Percentiles rank a stretch among this genome's conserved stretches.
Evolutionary conservation across 805 yeast genomes (phyloP).

Genomic region (Saturnispora gosingensis): DNA sequence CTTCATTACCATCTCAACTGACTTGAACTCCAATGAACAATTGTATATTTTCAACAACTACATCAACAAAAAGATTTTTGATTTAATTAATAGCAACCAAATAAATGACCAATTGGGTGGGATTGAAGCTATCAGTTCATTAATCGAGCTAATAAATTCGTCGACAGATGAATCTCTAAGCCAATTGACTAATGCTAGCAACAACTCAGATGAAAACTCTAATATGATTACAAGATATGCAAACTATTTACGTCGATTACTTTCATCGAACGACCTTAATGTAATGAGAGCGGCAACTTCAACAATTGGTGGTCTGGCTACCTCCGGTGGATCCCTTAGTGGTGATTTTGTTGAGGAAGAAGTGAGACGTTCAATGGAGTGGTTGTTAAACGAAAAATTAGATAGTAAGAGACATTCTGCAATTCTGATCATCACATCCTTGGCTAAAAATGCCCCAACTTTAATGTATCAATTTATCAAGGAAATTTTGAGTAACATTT

Average conservation of each 20-base stretch:
- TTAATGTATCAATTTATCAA: slow-evolving; percentile 68
- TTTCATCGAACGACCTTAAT: slow-evolving; percentile 72
- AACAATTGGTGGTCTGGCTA: slow-evolving; percentile 81
- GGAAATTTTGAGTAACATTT: slow-evolving; percentile 70
- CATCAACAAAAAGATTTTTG: slow-evolving; percentile 80
- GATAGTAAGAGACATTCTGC: slow-evolving; percentile 89
- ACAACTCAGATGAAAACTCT: slow-evolving; percentile 56
- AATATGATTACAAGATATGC: slow-evolving; percentile 85
- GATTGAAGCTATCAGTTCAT: slow-evolving; percentile 78
- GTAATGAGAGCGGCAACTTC: slow-evolving; percentile 83
- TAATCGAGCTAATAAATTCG: slow-evolving; percentile 77
- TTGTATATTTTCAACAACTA: slow-evolving; percentile 74
- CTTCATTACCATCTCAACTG: slow-evolving; percentile 66
- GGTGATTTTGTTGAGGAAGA: slow-evolving; percentile 91
- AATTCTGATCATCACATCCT: slow-evolving; percentile 66
- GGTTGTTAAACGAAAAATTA: slow-evolving; percentile 82
- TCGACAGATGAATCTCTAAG: slow-evolving; percentile 30
- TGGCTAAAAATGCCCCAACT: slow-evolving; percentile 84
- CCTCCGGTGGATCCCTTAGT: slow-evolving; percentile 81
- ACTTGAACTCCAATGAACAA: slow-evolving; percentile 65
- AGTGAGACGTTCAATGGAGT: slow-evolving; percentile 80
- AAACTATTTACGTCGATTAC: slow-evolving; percentile 72
- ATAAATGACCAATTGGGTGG: slow-evolving; percentile 76
- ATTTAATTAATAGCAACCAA: slow-evolving; percentile 68
- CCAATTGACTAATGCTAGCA: slow-evolving; percentile 27